A percentile compares a stretch with the other conserved stretches of the same genome.
phyloP scores from a whole-genome alignment of 441 rosid genomes.

The Bruguiera hainesii region DNA sequence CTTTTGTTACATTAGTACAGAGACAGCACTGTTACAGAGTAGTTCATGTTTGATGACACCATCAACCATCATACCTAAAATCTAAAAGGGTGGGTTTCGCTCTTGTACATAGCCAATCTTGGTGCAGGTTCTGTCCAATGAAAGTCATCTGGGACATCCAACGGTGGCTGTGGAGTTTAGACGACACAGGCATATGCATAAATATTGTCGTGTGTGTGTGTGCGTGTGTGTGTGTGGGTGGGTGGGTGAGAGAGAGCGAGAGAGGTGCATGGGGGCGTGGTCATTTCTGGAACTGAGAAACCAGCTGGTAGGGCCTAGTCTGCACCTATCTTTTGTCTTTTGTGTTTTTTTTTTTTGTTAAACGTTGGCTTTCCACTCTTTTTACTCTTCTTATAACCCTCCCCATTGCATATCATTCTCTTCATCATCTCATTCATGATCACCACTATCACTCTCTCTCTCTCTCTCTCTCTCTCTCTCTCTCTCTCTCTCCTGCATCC shows the following conservation, averaged over 20 bases:
- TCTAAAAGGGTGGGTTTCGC: constrained; percentile 21
- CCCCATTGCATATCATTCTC: constrained; percentile 37
- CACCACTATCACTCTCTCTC: constrained; percentile 10
- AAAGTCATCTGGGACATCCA: constrained; percentile 14
- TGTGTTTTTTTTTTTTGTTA: constrained; percentile 3
- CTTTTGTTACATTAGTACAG: constrained; percentile 13
- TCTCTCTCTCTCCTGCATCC: constrained; percentile 27
- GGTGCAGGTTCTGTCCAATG: constrained; percentile 28
- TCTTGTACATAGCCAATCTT: constrained; percentile 7
- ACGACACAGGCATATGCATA: background rate
- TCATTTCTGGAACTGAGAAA: constrained; percentile 54
- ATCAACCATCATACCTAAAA: constrained; percentile 29
- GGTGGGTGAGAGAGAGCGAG: constrained; percentile 6
- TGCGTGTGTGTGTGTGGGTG: too few species aligned
- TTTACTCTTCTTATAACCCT: constrained; percentile 41
- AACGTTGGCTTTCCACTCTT: constrained; percentile 46
- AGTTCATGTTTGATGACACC: constrained; percentile 31
- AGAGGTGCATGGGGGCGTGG: constrained; percentile 53
- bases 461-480: constrained; percentile 6
- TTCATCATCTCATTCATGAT: constrained; percentile 42
- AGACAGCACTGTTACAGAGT: constrained; percentile 13
- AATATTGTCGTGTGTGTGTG: background rate
- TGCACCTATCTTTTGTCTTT: constrained; percentile 47
- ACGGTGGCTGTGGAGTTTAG: constrained; percentile 30
- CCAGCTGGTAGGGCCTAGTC: constrained; percentile 44